A percentile compares a stretch with the other conserved stretches of the same genome.
phyloP scores from a whole-genome alignment of 257 asterid genomes.

The Nyctanthes arbortristis region DNA sequence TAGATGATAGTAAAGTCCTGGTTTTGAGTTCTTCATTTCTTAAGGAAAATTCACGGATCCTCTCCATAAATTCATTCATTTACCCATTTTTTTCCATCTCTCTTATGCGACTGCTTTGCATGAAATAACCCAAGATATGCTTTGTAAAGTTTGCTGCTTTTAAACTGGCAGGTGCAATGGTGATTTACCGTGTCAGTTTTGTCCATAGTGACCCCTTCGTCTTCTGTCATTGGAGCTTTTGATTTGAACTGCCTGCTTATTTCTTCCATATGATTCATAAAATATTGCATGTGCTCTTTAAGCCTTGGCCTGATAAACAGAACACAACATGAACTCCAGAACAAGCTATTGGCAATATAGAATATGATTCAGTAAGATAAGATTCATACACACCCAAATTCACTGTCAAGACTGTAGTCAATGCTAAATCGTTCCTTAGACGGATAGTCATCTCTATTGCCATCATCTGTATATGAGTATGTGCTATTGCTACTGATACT shows the following conservation, averaged over 20 bases:
- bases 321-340: constrained; percentile 21
- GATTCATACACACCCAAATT: constrained; percentile 70
- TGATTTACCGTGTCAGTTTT: constrained; percentile 85
- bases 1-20: no score
- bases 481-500: constrained; percentile 63
- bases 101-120: no score
- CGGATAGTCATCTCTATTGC: constrained; percentile 76
- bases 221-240: constrained; percentile 96
- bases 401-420: constrained; percentile 95
- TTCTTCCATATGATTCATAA: constrained; percentile 94
- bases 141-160: no score
- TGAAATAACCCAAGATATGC: no score
- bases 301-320: constrained; percentile 70
- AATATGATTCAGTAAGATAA: background rate
- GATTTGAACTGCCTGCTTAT: constrained; percentile 90
- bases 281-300: constrained; percentile 93
- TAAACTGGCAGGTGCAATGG: constrained; percentile 7
- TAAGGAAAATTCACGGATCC: no score
- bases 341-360: background rate
- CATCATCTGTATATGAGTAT: constrained; percentile 78
- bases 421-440: constrained; percentile 93
- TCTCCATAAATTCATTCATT: no score
- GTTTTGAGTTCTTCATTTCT: no score
- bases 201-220: constrained; percentile 99
- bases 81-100: no score